Percentiles rank a stretch among this genome's conserved stretches.
These are phyloP conservation scores for Kodamaea suecica DNA, from an alignment of 1,139 yeast species.

Conservation along the genomic window DNA sequence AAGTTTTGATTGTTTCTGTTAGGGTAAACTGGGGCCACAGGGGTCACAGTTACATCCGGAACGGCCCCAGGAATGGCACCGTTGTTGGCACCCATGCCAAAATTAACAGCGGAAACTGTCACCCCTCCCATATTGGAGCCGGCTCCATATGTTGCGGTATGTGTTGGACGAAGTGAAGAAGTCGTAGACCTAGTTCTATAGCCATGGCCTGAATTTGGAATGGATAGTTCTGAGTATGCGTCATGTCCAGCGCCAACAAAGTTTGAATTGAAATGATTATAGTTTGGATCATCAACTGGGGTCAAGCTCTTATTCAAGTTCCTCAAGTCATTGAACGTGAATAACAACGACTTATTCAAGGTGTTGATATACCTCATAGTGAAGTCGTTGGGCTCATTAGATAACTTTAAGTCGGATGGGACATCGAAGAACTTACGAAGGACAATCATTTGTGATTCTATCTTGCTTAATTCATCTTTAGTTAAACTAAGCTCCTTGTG, in stretches of 20 bases:
- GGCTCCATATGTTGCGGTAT: slow-evolving; percentile 5
- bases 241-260: slow-evolving; percentile 8
- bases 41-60: neutral
- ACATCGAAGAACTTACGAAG: slow-evolving; percentile 53
- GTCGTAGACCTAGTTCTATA: slow-evolving; percentile 52
- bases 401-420: slow-evolving; percentile 33
- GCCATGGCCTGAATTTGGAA: slow-evolving; percentile 21
- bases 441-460: slow-evolving; percentile 58
- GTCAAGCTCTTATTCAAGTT: slow-evolving; percentile 8
- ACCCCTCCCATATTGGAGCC: slow-evolving; percentile 10
- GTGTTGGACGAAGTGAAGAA: slow-evolving; percentile 44
- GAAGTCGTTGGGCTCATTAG: slow-evolving; percentile 49
- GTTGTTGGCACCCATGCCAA: too few species aligned
- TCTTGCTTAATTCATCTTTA: slow-evolving; percentile 61
- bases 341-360: slow-evolving; percentile 34
- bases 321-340: slow-evolving; percentile 28
- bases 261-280: slow-evolving; percentile 12
- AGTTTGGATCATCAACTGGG: slow-evolving; percentile 6
- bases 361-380: slow-evolving; percentile 46
- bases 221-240: slow-evolving; percentile 2
- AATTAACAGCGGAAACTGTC: slow-evolving; percentile 18
- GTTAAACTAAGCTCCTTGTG: slow-evolving; percentile 62
- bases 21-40: slow-evolving; percentile 12
- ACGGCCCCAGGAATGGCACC: slow-evolving; percentile 4
- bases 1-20: slow-evolving; percentile 25